A percentile compares a stretch with the other conserved stretches of the same genome.
Conservation (phyloP, 306 rosid species). For the Potentilla sterilis region DNA sequence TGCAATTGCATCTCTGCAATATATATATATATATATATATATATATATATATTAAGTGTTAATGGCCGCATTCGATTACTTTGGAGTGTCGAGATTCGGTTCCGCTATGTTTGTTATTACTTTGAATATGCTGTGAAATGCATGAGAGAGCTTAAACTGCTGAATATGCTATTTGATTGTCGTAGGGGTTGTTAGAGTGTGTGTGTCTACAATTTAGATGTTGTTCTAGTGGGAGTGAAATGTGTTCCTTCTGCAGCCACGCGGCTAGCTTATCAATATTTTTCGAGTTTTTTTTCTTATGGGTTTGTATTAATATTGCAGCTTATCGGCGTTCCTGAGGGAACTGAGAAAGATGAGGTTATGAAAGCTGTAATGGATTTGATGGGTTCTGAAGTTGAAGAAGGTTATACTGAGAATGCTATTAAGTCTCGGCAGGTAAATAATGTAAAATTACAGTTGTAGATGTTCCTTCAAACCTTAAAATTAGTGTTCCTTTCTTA, state of each 20-base stretch:
- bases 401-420: constrained; percentile 73
- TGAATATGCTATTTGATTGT: not conserved
- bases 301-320: constrained; percentile 37
- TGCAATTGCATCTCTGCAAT: not conserved
- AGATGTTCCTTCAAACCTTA: not conserved
- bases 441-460: not conserved
- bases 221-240: not conserved
- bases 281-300: not conserved
- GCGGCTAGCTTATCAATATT: not conserved
- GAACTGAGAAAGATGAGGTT: constrained; percentile 92
- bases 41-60: not conserved
- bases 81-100: not conserved
- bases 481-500: not conserved
- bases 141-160: no score
- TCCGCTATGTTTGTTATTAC: not conserved
- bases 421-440: constrained; percentile 78
- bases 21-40: no score
- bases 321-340: constrained; percentile 82
- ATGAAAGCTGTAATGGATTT: constrained; percentile 75
- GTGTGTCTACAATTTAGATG: not conserved
- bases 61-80: no score
- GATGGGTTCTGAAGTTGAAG: constrained; percentile 72
- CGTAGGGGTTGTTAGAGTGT: not conserved
- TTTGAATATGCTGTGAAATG: no score
- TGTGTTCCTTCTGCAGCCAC: not conserved